These are phyloP conservation scores for Lentinus polychrous DNA, from an alignment of 1,284 basidiomycete species.

Conservation along the genomic window DNA sequence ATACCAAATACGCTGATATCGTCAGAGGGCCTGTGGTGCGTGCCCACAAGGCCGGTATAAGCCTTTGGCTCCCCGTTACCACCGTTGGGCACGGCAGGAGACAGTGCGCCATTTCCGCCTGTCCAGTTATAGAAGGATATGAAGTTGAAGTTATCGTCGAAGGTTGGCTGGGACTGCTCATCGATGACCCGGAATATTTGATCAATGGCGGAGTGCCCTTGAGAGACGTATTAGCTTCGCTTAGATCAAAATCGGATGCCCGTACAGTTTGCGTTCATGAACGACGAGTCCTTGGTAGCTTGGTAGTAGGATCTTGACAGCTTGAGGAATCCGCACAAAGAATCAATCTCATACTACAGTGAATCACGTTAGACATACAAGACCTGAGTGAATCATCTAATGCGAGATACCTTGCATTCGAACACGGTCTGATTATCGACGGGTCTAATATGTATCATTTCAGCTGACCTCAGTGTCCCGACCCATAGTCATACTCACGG, in stretches of 20 bases:
- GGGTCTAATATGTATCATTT: slow-evolving; percentile 34
- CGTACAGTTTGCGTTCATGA: slow-evolving; percentile 65
- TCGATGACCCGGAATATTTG: slow-evolving; percentile 70
- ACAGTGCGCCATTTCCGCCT: slow-evolving; percentile 53
- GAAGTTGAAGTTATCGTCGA: slow-evolving; percentile 63
- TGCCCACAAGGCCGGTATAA: slow-evolving; percentile 57
- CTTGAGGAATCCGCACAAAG: slow-evolving; percentile 70
- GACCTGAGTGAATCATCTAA: not conserved
- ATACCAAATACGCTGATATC: slow-evolving; percentile 63
- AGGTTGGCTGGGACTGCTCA: slow-evolving; percentile 69
- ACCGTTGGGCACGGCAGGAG: slow-evolving; percentile 54
- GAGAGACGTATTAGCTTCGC: slow-evolving; percentile 1
- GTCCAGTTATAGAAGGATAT: slow-evolving; percentile 79
- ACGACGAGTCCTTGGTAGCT: slow-evolving; percentile 59
- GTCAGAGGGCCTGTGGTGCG: slow-evolving; percentile 72
- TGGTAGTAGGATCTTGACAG: slow-evolving; percentile 67
- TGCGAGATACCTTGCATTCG: slow-evolving; percentile 59
- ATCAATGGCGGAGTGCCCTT: slow-evolving; percentile 64
- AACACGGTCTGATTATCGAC: slow-evolving; percentile 64
- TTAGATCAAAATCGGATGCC: slow-evolving; percentile 5
- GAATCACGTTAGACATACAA: not conserved
- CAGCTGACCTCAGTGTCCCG: no score
- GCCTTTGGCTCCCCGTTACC: slow-evolving; percentile 67
- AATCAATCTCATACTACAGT: slow-evolving; percentile 66
- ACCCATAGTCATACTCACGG: slow-evolving; percentile 40